Conservation (phyloP, 306 rosid species). For the Quillaja saponaria region DNA sequence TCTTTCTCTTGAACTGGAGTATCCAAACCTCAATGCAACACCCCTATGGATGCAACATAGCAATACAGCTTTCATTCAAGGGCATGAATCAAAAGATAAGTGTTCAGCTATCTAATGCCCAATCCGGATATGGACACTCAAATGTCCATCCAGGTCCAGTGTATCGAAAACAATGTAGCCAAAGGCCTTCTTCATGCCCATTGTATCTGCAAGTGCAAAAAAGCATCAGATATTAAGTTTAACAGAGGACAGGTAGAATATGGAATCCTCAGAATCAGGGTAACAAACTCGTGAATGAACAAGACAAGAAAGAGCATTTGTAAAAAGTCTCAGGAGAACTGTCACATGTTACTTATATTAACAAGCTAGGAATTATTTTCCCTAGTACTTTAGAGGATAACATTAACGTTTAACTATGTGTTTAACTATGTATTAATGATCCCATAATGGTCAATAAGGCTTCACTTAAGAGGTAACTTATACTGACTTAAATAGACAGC, state of each 20-base stretch:
- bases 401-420: not conserved
- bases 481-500: constrained; percentile 7
- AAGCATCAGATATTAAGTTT: constrained; percentile 6
- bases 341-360: constrained; percentile 8
- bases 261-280: constrained; percentile 2
- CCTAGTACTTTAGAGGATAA: not conserved
- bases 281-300: constrained; percentile 8
- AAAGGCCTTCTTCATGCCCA: constrained; percentile 64
- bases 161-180: constrained; percentile 75
- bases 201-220: constrained; percentile 56
- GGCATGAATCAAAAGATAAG: not conserved
- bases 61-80: not conserved
- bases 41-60: not conserved
- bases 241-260: constrained; percentile 4
- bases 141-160: constrained; percentile 84
- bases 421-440: not conserved
- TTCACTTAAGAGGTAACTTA: constrained; percentile 10
- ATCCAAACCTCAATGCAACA: not conserved
- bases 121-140: constrained; percentile 80
- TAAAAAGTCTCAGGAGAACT: not conserved
- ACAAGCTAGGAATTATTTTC: not conserved
- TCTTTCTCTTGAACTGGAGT: not conserved
- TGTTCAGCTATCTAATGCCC: constrained; percentile 58
- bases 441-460: not conserved
- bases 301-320: not conserved